Evolutionary conservation across 1,139 yeast genomes (phyloP).

Genomic region (Pichia terricola): DNA sequence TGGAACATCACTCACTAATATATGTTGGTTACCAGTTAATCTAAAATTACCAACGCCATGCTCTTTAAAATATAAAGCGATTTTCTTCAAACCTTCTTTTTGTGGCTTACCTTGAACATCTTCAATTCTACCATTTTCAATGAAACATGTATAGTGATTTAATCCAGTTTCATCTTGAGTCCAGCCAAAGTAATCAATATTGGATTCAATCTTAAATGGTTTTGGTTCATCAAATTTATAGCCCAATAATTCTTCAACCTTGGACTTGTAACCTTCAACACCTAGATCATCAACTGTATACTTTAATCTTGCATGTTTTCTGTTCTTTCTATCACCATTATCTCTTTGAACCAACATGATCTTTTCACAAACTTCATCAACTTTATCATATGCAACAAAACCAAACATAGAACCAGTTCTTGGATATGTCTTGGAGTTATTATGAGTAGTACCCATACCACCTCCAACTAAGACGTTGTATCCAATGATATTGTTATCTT

Average conservation of each 20-base stretch:
- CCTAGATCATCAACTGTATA: conserved; percentile 92
- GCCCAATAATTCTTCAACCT: conserved; percentile 80
- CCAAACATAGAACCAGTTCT: conserved; percentile 88
- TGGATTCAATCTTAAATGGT: conserved; percentile 72
- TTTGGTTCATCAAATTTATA: conserved; percentile 60
- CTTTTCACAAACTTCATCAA: conserved; percentile 77
- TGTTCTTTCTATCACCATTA: conserved; percentile 87
- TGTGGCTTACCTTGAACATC: conserved; percentile 87
- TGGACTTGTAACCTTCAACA: conserved; percentile 65
- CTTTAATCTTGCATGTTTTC: conserved; percentile 97
- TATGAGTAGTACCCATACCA: conserved; percentile 98
- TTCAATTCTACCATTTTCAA: conserved; percentile 95
- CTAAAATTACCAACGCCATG: conserved; percentile 70
- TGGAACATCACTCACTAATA: conserved; percentile 62
- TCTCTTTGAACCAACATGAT: conserved; percentile 93
- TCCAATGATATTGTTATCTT: conserved; percentile 53
- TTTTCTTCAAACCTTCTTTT: conserved; percentile 73
- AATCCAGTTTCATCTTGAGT: conserved; percentile 75
- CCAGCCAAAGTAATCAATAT: conserved; percentile 94
- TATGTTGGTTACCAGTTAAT: conserved; percentile 93
- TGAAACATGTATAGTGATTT: conserved; percentile 88
- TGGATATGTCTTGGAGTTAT: conserved; percentile 94
- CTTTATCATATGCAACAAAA: conserved; percentile 55
- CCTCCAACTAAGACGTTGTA: conserved; percentile 92
- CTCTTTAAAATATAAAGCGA: conserved; percentile 58